Evolutionary conservation across 805 yeast genomes (phyloP).

Genomic region (Blastobotrys chiropterorum): DNA sequence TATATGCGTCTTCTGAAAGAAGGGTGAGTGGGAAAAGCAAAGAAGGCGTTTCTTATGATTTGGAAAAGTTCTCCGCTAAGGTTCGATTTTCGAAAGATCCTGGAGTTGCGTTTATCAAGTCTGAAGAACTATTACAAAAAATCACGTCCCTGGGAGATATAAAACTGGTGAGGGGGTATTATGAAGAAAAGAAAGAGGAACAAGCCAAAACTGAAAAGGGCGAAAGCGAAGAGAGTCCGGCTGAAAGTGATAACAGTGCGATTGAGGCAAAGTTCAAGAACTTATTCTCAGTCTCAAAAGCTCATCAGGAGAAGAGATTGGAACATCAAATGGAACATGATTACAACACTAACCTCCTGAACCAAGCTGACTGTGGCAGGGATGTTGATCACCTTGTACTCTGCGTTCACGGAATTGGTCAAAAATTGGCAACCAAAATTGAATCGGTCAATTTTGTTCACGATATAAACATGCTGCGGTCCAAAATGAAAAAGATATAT

Average conservation of each 20-base stretch:
- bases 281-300: background rate
- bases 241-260: background rate
- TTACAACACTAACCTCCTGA: slow-evolving; percentile 2
- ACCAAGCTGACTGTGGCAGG: slow-evolving; percentile 18
- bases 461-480: slow-evolving; percentile 59
- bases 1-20: slow-evolving; percentile 34
- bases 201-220: slow-evolving; percentile 8
- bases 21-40: slow-evolving; percentile 1
- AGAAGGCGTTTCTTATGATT: slow-evolving; percentile 7
- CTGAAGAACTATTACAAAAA: background rate
- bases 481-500: slow-evolving; percentile 12
- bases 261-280: background rate
- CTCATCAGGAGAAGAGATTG: background rate
- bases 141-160: background rate
- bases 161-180: background rate
- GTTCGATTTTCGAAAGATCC: background rate
- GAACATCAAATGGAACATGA: slow-evolving; percentile 4
- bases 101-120: background rate
- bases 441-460: slow-evolving; percentile 84
- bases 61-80: background rate
- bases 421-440: slow-evolving; percentile 67
- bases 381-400: slow-evolving; percentile 60
- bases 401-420: slow-evolving; percentile 97
- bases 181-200: slow-evolving; percentile 13
- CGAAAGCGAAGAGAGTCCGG: slow-evolving; percentile 2